Conservation (phyloP, 768 basidiomycete genomes). For the Hericium rajendrae region DNA sequence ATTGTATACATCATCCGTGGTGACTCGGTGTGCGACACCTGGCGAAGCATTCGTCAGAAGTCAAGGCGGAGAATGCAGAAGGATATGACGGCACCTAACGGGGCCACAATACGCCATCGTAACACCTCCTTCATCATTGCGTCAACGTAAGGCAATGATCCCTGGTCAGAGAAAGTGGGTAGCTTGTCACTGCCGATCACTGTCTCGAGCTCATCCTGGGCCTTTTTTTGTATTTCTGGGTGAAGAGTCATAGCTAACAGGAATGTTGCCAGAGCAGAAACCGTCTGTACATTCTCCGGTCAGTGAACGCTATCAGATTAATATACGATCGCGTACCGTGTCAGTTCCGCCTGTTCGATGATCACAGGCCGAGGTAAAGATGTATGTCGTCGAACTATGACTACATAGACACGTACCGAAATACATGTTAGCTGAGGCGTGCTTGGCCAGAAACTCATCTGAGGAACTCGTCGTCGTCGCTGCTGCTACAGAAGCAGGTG, state of each 20-base stretch:
- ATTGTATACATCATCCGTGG: not conserved
- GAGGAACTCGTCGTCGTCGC: conserved; percentile 8
- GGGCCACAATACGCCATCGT: not conserved
- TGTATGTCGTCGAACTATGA: not conserved
- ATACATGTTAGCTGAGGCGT: not conserved
- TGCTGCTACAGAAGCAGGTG: not conserved
- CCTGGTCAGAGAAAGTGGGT: not conserved
- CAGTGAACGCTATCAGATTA: not conserved
- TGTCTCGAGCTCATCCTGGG: not conserved
- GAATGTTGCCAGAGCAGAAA: not conserved
- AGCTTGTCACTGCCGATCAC: not conserved
- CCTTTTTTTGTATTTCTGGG: not conserved
- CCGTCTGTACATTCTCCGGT: not conserved
- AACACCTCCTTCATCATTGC: not conserved
- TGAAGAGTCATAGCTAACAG: not conserved
- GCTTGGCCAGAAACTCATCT: conserved; percentile 8
- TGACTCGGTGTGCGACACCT: not conserved
- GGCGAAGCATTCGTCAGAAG: not conserved
- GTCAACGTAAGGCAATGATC: not conserved
- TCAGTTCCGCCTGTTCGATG: conserved; percentile 10
- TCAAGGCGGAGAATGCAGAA: too few species aligned
- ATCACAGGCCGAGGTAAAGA: not conserved
- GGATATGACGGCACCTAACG: not conserved
- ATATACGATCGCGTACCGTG: conserved; percentile 8
- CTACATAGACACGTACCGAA: not conserved